These are phyloP conservation scores for Solanum pimpinellifolium DNA, from an alignment of 257 asterid species.

Conservation along the genomic window DNA sequence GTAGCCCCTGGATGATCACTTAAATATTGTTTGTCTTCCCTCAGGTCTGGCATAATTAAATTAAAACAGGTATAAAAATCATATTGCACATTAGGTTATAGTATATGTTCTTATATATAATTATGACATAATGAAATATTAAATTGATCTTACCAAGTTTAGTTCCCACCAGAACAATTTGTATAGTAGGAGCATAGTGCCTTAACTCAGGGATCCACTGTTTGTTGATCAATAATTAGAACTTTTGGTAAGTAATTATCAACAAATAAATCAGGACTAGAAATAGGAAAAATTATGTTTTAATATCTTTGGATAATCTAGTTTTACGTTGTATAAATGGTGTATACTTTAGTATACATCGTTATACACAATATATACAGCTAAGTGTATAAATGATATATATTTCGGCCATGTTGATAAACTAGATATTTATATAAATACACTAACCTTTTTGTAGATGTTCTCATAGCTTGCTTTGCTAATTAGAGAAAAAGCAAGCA, in stretches of 20 bases:
- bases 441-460: conserved; percentile 54
- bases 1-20: conserved; percentile 65
- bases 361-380: neutral
- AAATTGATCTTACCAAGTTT: conserved; percentile 44
- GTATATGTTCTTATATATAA: neutral
- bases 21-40: conserved; percentile 70
- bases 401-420: neutral
- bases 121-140: neutral
- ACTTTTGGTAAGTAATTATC: neutral
- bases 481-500: conserved; percentile 63
- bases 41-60: conserved; percentile 33
- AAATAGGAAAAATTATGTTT: neutral
- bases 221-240: neutral
- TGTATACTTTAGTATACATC: neutral
- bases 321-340: neutral
- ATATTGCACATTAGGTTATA: neutral
- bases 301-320: neutral
- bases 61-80: neutral
- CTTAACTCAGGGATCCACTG: conserved; percentile 79
- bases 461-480: conserved; percentile 91
- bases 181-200: conserved; percentile 69
- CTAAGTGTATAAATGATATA: neutral
- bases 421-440: neutral
- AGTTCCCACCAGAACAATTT: conserved; percentile 79
- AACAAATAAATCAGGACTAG: neutral